phyloP scores from a whole-genome alignment of 768 basidiomycete species.

The Mycena leptocephala region DNA sequence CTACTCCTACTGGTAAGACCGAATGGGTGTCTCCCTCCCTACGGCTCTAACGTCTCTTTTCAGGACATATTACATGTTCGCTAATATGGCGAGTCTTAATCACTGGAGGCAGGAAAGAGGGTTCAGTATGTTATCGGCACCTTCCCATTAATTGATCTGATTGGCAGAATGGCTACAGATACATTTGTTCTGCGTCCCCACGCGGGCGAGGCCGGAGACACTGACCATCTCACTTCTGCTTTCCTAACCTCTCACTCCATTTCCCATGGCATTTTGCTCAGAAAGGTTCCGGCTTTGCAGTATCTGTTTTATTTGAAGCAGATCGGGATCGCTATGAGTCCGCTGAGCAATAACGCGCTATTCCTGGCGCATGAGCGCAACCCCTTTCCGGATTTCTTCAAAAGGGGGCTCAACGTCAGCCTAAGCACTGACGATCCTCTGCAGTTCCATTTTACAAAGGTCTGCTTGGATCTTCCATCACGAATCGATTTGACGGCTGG shows the following conservation, averaged over 20 bases:
- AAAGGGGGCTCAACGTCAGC: constrained; percentile 95
- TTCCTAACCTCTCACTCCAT: constrained; percentile 98
- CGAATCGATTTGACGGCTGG: too few relatives aligned
- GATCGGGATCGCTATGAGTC: constrained; percentile 99
- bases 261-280: constrained; percentile 96
- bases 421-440: constrained; percentile 96
- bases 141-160: background rate
- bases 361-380: constrained; percentile 98
- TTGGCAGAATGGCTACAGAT: too few relatives aligned
- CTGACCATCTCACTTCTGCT: constrained; percentile 96
- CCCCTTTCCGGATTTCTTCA: constrained; percentile 97
- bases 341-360: constrained; percentile 96
- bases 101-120: constrained; percentile 91
- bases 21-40: background rate
- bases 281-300: constrained; percentile 97
- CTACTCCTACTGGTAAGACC: constrained; percentile 91
- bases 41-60: background rate
- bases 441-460: constrained; percentile 99
- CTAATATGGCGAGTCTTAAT: constrained; percentile 96
- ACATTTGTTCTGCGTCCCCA: constrained; percentile 98
- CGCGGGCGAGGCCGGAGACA: constrained; percentile 97
- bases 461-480: constrained; percentile 43
- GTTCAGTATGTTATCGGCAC: constrained; percentile 81
- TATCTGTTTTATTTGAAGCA: constrained; percentile 99
- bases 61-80: constrained; percentile 98